These are phyloP conservation scores for Oxytropis ochrocephala DNA, from an alignment of 306 rosid genomes.

Conservation along the genomic window DNA sequence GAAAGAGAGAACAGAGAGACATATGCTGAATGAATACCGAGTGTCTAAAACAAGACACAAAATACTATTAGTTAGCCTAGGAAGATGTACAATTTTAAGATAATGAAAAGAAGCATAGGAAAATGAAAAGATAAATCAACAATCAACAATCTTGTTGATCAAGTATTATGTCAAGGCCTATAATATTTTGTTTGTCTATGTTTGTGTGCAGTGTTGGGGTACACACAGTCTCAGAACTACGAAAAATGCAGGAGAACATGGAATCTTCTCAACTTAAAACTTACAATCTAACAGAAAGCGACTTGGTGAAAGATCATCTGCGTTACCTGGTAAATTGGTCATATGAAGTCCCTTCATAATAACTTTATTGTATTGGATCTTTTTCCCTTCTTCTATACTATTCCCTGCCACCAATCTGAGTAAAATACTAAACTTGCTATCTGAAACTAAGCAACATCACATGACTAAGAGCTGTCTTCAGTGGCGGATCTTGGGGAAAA, in stretches of 20 bases:
- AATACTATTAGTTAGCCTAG: too few species aligned
- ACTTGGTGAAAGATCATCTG: constrained; percentile 86
- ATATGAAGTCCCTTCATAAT: background rate
- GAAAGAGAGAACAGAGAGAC: too few species aligned
- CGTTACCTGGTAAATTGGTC: constrained; percentile 67
- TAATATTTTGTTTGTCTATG: background rate
- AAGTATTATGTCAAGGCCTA: background rate
- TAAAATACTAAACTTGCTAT: background rate
- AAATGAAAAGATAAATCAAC: too few species aligned
- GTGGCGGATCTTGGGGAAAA: too few species aligned
- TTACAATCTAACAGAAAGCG: constrained; percentile 64
- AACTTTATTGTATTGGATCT: background rate
- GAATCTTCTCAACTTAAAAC: constrained; percentile 58
- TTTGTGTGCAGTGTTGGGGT: constrained; percentile 70
- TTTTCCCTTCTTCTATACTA: background rate
- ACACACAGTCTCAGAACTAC: constrained; percentile 65
- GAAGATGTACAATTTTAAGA: too few species aligned
- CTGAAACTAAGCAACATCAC: background rate
- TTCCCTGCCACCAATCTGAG: background rate
- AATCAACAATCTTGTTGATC: too few species aligned
- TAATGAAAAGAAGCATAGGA: too few species aligned
- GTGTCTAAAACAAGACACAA: too few species aligned
- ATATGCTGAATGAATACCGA: too few species aligned
- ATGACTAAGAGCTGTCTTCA: background rate
- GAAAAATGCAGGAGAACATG: constrained; percentile 53